These are phyloP conservation scores for Theileria parva DNA, from an alignment of 169 alveolate genomes.

Conservation along the genomic window DNA sequence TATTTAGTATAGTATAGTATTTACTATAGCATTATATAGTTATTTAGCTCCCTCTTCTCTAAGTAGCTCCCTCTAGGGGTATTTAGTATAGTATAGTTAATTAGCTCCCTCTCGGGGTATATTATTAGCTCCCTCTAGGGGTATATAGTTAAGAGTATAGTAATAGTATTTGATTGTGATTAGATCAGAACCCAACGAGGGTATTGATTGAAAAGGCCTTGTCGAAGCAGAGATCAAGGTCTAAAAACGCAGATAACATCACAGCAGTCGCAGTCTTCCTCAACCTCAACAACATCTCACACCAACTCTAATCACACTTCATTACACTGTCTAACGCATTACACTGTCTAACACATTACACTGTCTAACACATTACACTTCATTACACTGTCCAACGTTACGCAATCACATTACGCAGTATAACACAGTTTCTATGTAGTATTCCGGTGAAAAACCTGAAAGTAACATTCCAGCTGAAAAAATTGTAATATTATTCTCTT, in stretches of 20 bases:
- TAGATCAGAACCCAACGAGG: constrained; percentile 67
- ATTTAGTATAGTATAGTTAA: not conserved
- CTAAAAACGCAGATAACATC: constrained; percentile 65
- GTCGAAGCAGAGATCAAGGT: constrained; percentile 29
- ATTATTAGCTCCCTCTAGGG: not conserved
- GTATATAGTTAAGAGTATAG: not conserved
- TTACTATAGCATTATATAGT: not conserved
- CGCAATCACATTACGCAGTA: too few species aligned
- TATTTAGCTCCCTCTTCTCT: not conserved
- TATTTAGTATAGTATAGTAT: constrained; percentile 13
- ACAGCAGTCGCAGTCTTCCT: constrained; percentile 51
- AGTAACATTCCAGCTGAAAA: too few species aligned
- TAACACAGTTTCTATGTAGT: too few species aligned
- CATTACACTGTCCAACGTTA: too few species aligned
- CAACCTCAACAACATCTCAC: not conserved
- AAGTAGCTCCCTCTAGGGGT: not conserved
- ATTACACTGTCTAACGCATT: too few species aligned
- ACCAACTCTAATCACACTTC: not conserved
- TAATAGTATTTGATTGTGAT: not conserved
- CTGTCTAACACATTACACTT: too few species aligned
- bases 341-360: too few species aligned
- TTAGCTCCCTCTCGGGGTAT: too few species aligned
- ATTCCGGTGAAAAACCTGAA: too few species aligned
- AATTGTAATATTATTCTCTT: too few species aligned
- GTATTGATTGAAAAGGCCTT: constrained; percentile 59